Base-by-base conservation (phyloP, 352 stramenopile species). In the Pythium graminicola region DNA sequence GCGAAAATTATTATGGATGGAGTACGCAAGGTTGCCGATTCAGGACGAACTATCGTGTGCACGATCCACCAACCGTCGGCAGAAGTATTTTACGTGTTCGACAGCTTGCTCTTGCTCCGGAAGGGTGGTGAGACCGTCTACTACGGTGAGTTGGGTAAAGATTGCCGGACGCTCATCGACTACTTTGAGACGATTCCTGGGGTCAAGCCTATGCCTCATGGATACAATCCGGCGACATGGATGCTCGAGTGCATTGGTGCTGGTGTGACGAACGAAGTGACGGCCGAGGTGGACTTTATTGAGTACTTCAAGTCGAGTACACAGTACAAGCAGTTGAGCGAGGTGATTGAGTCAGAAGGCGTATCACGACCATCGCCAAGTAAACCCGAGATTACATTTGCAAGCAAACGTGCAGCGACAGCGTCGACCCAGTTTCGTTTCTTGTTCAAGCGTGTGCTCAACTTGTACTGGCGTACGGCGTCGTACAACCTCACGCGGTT, bases 1-100 rank as follows among this genome's bases (percentile, higher is more conserved):
- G 89, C 93, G 17, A 82, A 95, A 35, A 67, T 90, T 29, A 69
- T 97, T 28, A 89, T 97, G 60, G 72, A 94, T 20, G 74, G 90
- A 1, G 72, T 97, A 8, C 86, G 91, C 51, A 90, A 94, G 44
- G 76, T 97, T 24, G 85, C 89, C 6, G 62, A 72, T 44, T 75
- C 72, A 17, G 86, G 88, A 72, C 73, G 82, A 22, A 95, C 85
- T 35, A 83, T 95, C 50, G 64, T 89, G 27, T 86, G 80, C 46
- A 96, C 86, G 17, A 95, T 96, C 61, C 86, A 96, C 49, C 86
- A 96, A 62, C 86, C 86, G 11, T 89, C 71, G 3, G 79, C 76
- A 4, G 83, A 97, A 36, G 81, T 97, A 2, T 97, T 97, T 22
- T 76, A 84, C 17, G 75, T 89, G 14, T 96, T 97, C 57, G 86